Conservation (phyloP, 2,329 filamentous ascomycete species). For the Ceratocystis colombiana region DNA sequence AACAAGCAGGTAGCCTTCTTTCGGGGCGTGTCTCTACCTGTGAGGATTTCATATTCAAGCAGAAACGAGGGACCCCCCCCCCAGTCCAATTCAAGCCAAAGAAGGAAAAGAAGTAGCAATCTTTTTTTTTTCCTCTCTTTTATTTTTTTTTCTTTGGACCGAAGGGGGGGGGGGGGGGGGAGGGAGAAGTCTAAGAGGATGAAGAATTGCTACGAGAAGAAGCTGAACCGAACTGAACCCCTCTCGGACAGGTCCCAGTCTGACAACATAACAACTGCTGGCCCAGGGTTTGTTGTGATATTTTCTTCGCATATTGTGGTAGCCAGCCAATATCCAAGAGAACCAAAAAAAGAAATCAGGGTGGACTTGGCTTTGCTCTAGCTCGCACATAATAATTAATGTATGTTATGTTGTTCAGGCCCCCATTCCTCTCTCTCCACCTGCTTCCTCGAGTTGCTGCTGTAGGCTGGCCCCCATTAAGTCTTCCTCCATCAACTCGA, state of each 20-base stretch:
- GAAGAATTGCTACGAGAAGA: background rate
- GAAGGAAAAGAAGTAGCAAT: slow-evolving; percentile 7
- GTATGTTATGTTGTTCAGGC: too few relatives aligned
- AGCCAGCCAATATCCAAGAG: background rate
- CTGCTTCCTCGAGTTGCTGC: too few relatives aligned
- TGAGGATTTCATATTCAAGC: background rate
- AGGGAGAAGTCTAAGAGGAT: background rate
- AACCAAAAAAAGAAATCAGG: too few relatives aligned
- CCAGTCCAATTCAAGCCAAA: background rate
- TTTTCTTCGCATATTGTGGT: background rate
- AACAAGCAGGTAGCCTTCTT: too few relatives aligned
- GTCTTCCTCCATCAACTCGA: background rate
- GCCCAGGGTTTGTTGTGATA: background rate
- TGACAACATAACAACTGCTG: too few relatives aligned
- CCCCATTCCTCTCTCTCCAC: too few relatives aligned
- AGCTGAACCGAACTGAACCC: background rate
- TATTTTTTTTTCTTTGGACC: background rate
- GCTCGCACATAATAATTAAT: too few relatives aligned
- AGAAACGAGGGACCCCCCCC: background rate
- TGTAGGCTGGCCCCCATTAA: too few relatives aligned
- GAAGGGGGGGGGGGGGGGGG: background rate
- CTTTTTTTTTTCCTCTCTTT: too few relatives aligned
- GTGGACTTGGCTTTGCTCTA: too few relatives aligned
- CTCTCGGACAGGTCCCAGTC: too few relatives aligned
- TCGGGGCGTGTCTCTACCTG: too few relatives aligned